Evolutionary conservation across 2,329 filamentous ascomycete genomes (phyloP), one percentile per base, ranked within the genome.

Genomic region (Diaporthe helianthi): DNA sequence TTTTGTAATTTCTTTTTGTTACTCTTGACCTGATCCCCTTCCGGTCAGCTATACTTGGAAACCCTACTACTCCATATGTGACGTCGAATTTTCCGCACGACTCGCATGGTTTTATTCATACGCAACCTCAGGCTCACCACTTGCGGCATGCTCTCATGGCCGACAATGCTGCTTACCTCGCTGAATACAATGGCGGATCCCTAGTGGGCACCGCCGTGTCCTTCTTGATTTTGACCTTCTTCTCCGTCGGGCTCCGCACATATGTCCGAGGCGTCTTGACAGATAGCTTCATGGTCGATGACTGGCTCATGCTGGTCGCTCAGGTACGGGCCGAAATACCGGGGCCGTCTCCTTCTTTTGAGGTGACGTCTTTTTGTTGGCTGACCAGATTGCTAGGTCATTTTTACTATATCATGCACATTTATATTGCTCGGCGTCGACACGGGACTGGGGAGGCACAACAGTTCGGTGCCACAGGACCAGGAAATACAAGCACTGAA

Each of bases 301-400:
- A 87, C 77, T 86, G 84, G 83, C 77, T 86, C 71, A 86, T 87
- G 84, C 71, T 86, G 52, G 73, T 81, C 69, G 80, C 81, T 36
- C 84, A 84, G 78, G 83, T 85, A 76, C 9, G 78, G 78, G 69
- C 19, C 24, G 38, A 7, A 36, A 15, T 15, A 33, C 17, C 5
- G 13, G 51, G 64, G 13, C 53, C 73, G 24, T 67, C 12, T 12
- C 61, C 31, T 7, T 1, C 67, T n/a, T n/a, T n/a, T n/a, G n/a
- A n/a, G n/a, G 65, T 17, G 9, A 38, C 12, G 15, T 24, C 36
- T 17, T 22, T 36, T 17, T 19, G 47, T 9, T 4, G 51, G n/a
- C 46, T 71, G 22, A 69, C 54, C 49, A 65, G 61, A 41, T 41
- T 60, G 69, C 31, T 60, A 86, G 83, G 61, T 76, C 15, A 78